A percentile compares a stretch with the other conserved stretches of the same genome.
Conservation (phyloP, 164 flowering plant species). For the Stephania yunnanensis region DNA sequence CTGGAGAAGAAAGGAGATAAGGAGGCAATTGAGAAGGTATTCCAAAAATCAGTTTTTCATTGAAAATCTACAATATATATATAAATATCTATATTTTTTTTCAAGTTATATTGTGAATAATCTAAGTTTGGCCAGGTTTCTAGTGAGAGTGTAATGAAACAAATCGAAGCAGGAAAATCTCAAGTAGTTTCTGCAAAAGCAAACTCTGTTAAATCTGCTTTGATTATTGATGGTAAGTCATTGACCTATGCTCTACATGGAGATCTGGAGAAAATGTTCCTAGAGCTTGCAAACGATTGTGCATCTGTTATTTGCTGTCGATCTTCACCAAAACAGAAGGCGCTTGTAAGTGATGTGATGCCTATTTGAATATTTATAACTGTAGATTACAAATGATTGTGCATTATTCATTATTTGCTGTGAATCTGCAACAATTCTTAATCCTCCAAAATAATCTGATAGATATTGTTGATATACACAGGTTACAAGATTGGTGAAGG, state of each 20-base stretch:
- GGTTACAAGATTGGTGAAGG: slow-evolving; percentile 79
- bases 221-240: slow-evolving; percentile 84
- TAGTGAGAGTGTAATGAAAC: slow-evolving; percentile 39
- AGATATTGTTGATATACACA: slow-evolving; percentile 32
- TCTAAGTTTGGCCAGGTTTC: slow-evolving; percentile 46
- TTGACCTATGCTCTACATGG: slow-evolving; percentile 52
- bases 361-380: not conserved
- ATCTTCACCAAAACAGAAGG: slow-evolving; percentile 88
- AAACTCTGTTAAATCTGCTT: slow-evolving; percentile 33
- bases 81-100: not conserved
- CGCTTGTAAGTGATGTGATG: slow-evolving; percentile 52
- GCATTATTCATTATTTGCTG: no score
- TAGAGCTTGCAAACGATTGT: slow-evolving; percentile 62
- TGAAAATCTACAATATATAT: not conserved
- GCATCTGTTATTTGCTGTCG: slow-evolving; percentile 89
- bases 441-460: slow-evolving; percentile 29
- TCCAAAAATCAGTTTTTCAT: slow-evolving; percentile 6
- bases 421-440: no score
- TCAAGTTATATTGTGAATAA: not conserved
- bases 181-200: slow-evolving; percentile 32
- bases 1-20: slow-evolving; percentile 67
- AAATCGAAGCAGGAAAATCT: slow-evolving; percentile 47
- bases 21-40: slow-evolving; percentile 59
- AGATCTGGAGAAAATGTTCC: slow-evolving; percentile 39
- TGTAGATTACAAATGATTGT: no score